phyloP scores from a whole-genome alignment of 768 basidiomycete genomes.

The Tephrocybe sp. region DNA sequence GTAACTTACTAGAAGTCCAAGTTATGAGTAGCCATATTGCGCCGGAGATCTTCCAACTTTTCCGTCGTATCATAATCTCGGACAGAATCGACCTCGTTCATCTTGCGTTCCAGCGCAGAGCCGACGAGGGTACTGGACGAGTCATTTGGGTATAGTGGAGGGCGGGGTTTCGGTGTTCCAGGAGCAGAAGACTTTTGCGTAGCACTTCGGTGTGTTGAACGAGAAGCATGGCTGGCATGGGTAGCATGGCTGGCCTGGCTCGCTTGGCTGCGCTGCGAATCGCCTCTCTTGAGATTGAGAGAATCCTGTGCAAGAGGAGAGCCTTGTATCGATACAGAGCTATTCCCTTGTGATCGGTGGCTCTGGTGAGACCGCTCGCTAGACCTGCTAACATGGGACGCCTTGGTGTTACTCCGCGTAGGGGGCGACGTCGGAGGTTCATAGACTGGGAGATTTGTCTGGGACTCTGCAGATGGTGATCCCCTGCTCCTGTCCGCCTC shows the following conservation, averaged over 20 bases:
- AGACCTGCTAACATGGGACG: constrained; percentile 35
- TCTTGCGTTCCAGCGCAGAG: constrained; percentile 67
- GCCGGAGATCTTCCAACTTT: constrained; percentile 59
- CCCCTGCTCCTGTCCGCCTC: constrained; percentile 24
- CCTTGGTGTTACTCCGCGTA: constrained; percentile 36
- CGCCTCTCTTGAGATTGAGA: constrained; percentile 19
- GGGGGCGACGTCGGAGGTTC: constrained; percentile 35
- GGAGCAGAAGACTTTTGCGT: constrained; percentile 10
- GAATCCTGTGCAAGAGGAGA: constrained; percentile 9
- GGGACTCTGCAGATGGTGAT: constrained; percentile 25
- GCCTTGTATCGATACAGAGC: background rate
- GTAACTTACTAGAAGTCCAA: constrained; percentile 73
- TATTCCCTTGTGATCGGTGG: constrained; percentile 12
- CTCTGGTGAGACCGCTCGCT: constrained; percentile 18
- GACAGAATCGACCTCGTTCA: constrained; percentile 58
- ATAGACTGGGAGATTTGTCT: constrained; percentile 37
- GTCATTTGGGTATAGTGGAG: constrained; percentile 48
- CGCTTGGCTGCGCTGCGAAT: constrained; percentile 28
- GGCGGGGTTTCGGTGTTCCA: constrained; percentile 18
- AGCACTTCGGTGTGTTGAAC: constrained; percentile 22
- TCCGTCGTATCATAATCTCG: constrained; percentile 54
- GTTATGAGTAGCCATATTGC: constrained; percentile 62
- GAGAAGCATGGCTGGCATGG: constrained; percentile 24
- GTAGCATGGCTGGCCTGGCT: constrained; percentile 17
- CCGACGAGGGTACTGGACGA: constrained; percentile 75